Evolutionary conservation across 768 basidiomycete species (phyloP).

Genomic region (Pleurotus tuoliensis): DNA sequence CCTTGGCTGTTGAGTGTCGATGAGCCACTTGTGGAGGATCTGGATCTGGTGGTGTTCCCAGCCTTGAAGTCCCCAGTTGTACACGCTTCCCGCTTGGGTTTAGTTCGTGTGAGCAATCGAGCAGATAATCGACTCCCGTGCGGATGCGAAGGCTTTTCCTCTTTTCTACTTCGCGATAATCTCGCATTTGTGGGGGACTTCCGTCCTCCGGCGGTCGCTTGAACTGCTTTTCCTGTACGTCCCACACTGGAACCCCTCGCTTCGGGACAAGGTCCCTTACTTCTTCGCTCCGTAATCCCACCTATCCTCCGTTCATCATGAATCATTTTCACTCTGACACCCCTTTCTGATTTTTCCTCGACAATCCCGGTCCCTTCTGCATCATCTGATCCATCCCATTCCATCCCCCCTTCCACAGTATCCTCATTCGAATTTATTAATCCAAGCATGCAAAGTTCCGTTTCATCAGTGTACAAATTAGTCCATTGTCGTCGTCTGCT

Average conservation of each 20-base stretch:
- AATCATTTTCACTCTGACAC: background rate
- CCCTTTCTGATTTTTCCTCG: background rate
- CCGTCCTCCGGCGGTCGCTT: background rate
- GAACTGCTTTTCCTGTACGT: background rate
- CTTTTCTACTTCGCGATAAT: slow-evolving; percentile 6
- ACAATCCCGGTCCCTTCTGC: background rate
- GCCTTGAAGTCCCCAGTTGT: background rate
- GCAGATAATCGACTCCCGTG: background rate
- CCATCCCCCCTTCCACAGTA: background rate
- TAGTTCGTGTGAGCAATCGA: too few relatives aligned
- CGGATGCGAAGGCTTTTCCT: slow-evolving; percentile 1
- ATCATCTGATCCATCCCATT: background rate
- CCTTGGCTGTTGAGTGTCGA: slow-evolving; percentile 1
- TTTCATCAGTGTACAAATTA: slow-evolving; percentile 4
- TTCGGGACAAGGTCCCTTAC: background rate
- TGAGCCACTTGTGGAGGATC: background rate
- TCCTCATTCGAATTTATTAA: background rate
- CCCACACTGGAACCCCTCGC: too few relatives aligned
- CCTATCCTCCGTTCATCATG: background rate
- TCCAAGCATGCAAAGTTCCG: background rate
- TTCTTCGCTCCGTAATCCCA: background rate
- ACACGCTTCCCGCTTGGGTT: background rate
- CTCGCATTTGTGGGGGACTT: background rate
- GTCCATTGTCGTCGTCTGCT: background rate
- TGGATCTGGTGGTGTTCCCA: background rate